Base-by-base conservation (phyloP, 306 rosid genomes). In the Hippophae tibetana region DNA sequence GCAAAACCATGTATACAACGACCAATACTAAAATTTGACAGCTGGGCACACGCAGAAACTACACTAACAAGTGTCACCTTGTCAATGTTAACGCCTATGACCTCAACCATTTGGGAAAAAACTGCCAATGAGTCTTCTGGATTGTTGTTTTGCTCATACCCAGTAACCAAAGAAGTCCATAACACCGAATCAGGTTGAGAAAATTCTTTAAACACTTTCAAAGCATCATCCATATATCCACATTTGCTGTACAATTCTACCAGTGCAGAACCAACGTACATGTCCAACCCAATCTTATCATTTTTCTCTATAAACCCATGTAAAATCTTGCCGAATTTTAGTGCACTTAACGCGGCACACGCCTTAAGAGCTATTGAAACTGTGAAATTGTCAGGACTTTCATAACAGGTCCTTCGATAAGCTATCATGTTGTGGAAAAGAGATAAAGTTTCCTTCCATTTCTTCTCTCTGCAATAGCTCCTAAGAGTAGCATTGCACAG, bases 231-330 rank as follows among this genome's bases (percentile, higher is more conserved):
- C 84, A 84, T 84, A 45, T 64, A 61, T 45, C 90, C 85, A 75
- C 89, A 84, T 74, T 84, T 87, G 1, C 76, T 68, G 56, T 84
- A 87, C 64, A 87, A 51, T 52, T 84, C 85, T 54, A 90, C 61
- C 74, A 90, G 70, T 0, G 85, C 81, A 44, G 87, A 76, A 62
- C 94, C 95, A 50, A 82, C 95, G 76, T 69, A 86, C 79, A 86
- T 64, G 60, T 84, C 94, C 46, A 14, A 10, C 23, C 72, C 72
- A 27, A 66, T 45, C 77, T 66, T 63, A 78, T 57, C 65, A 44
- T 58, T 59, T 63, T 79, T 87, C 79, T 65, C 68, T 27, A 74
- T 69, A 61, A 82, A 77, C 49, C 90, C 95, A 50, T 87, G 94
- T 72, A 87, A 51, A 56, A 64, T 58, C 73, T 56, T 68, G 13